These are phyloP conservation scores for Pestalotiopsis sp. DNA, from an alignment of 2,329 filamentous ascomycete species.

Conservation along the genomic window DNA sequence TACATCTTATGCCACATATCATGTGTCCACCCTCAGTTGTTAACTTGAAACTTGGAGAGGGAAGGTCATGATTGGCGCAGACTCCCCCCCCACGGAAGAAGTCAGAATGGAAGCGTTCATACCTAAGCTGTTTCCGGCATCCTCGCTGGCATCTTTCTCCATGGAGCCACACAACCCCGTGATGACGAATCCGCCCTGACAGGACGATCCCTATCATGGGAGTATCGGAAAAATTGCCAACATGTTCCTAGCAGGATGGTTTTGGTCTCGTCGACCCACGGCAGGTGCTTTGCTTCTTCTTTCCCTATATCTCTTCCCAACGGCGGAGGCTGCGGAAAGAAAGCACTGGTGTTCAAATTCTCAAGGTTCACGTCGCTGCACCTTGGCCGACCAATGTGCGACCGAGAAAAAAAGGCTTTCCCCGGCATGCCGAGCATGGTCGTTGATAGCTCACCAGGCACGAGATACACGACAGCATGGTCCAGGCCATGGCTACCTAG, in stretches of 20 bases:
- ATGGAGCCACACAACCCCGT: not conserved
- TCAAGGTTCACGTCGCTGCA: not conserved
- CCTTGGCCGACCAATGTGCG: not conserved
- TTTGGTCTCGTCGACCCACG: not conserved
- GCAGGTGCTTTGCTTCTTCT: too few species aligned
- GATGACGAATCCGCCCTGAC: not conserved
- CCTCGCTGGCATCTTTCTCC: not conserved
- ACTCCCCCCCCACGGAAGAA: not conserved
- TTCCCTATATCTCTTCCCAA: too few species aligned
- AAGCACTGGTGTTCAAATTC: not conserved
- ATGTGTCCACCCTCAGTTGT: not conserved
- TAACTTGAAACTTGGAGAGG: not conserved
- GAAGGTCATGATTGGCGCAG: not conserved
- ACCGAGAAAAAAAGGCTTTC: not conserved
- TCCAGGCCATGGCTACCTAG: not conserved
- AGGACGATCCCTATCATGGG: not conserved
- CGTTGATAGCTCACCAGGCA: not conserved
- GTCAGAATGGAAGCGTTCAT: not conserved
- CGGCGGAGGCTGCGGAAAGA: not conserved
- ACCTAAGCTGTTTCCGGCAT: not conserved
- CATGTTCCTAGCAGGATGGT: not conserved
- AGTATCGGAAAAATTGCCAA: not conserved
- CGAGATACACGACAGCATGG: not conserved
- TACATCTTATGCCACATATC: not conserved
- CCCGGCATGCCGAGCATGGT: not conserved